A percentile compares a stretch with the other conserved stretches of the same genome.
phyloP scores from a whole-genome alignment of 495 filamentous ascomycete species.

The Penicillium chermesinum region DNA sequence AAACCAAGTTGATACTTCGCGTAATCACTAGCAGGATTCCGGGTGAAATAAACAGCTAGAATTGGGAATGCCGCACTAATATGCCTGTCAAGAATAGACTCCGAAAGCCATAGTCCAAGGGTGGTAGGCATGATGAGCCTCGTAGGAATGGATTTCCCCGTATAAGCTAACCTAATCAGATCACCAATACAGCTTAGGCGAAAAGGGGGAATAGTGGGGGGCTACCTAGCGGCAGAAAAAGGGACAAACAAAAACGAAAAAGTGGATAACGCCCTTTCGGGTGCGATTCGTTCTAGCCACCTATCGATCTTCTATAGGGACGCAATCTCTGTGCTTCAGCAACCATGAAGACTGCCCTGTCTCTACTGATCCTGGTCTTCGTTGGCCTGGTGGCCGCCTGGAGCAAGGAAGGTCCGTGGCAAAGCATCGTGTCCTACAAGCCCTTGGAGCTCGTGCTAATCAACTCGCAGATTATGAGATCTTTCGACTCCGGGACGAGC shows the following conservation, averaged over 20 bases:
- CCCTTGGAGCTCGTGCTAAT: slow-evolving; percentile 1
- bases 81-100: no score
- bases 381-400: slow-evolving; percentile 66
- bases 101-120: no score
- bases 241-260: neutral
- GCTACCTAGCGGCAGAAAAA: neutral
- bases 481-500: slow-evolving; percentile 86
- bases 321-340: slow-evolving; percentile 20
- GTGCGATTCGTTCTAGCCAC: neutral
- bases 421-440: neutral
- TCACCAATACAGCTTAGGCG: no score
- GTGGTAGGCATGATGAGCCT: no score
- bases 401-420: slow-evolving; percentile 71
- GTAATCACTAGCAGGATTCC: no score
- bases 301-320: slow-evolving; percentile 8
- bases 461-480: slow-evolving; percentile 80
- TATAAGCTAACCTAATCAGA: no score
- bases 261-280: neutral
- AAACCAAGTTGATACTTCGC: no score
- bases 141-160: no score
- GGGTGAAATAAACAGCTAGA: no score
- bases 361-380: slow-evolving; percentile 30
- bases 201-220: neutral
- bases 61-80: no score
- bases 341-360: slow-evolving; percentile 37